Conservation (phyloP, 2,329 filamentous ascomycete genomes). For the Chaetoscypha palmicola region DNA sequence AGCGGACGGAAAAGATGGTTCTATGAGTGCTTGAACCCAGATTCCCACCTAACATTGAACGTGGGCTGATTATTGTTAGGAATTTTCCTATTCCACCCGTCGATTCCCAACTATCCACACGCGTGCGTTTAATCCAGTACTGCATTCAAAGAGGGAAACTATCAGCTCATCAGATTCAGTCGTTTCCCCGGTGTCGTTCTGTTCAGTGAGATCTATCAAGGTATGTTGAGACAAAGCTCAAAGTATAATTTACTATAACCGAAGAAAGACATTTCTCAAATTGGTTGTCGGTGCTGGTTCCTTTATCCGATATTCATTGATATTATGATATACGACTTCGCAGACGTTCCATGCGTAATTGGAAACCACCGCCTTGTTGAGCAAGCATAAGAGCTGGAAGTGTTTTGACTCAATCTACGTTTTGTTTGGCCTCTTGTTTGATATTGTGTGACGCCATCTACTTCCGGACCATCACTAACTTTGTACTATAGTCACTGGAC, state of each 20-base stretch:
- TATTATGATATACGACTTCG: no score
- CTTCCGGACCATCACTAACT: no score
- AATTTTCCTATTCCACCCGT: constrained; percentile 83
- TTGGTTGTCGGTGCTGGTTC: background rate
- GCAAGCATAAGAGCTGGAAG: no score
- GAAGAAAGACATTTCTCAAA: background rate
- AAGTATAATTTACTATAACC: background rate
- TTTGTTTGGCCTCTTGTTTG: no score
- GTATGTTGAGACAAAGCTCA: constrained; percentile 36
- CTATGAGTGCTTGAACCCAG: constrained; percentile 41
- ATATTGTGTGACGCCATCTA: no score
- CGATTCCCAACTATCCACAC: constrained; percentile 76
- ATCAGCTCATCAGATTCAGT: constrained; percentile 31
- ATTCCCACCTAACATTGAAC: background rate
- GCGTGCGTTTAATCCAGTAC: constrained; percentile 48
- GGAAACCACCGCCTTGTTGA: no score
- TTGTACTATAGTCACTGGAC: constrained; percentile 93
- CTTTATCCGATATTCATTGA: background rate
- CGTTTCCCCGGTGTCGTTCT: constrained; percentile 79
- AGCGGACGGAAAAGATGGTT: constrained; percentile 44
- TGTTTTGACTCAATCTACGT: no score
- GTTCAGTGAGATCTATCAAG: constrained; percentile 95
- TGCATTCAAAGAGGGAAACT: background rate
- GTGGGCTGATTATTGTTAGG: constrained; percentile 43
- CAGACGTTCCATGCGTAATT: no score